These are phyloP conservation scores for Colletotrichum paranaense DNA, from an alignment of 2,329 filamentous ascomycete species.

Conservation along the genomic window DNA sequence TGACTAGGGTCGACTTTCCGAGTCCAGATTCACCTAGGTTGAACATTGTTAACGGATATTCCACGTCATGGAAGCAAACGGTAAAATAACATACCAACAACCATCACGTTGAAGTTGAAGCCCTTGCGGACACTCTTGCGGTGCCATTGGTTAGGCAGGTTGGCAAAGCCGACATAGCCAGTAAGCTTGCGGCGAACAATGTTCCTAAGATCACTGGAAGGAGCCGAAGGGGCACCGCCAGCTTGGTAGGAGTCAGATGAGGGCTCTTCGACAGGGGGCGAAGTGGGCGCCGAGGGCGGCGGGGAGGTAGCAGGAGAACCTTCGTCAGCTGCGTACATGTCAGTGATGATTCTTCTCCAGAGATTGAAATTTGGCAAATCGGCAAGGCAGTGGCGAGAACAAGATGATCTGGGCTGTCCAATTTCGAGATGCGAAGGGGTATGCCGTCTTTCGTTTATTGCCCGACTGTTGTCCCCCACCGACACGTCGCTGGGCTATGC, in stretches of 20 bases:
- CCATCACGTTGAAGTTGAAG: conserved; percentile 99
- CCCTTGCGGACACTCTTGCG: conserved; percentile 99
- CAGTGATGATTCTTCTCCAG: conserved; percentile 43
- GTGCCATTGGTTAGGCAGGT: conserved; percentile 99
- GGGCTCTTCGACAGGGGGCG: conserved; percentile 50
- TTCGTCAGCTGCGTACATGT: conserved; percentile 56
- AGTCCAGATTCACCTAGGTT: conserved; percentile 93
- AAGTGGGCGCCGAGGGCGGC: conserved; percentile 53
- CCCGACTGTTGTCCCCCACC: background rate
- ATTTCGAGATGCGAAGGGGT: background rate
- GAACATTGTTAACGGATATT: conserved; percentile 28
- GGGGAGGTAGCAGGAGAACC: conserved; percentile 52
- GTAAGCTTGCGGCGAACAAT: conserved; percentile 98
- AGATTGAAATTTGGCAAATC: conserved; percentile 35
- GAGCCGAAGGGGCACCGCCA: conserved; percentile 45
- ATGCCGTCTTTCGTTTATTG: background rate
- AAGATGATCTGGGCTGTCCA: conserved; percentile 2
- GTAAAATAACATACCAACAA: conserved; percentile 82
- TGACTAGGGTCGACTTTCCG: conserved; percentile 98
- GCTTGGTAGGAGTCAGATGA: conserved; percentile 50
- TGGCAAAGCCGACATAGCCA: conserved; percentile 98
- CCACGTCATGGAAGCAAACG: background rate
- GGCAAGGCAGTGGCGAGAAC: conserved; percentile 25
- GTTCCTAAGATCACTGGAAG: conserved; percentile 83
- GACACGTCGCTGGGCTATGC: background rate